Evolutionary conservation across 2,329 filamentous ascomycete species (phyloP), one percentile per base, ranked within the genome.

Genomic region (Xylariaceae sp.): DNA sequence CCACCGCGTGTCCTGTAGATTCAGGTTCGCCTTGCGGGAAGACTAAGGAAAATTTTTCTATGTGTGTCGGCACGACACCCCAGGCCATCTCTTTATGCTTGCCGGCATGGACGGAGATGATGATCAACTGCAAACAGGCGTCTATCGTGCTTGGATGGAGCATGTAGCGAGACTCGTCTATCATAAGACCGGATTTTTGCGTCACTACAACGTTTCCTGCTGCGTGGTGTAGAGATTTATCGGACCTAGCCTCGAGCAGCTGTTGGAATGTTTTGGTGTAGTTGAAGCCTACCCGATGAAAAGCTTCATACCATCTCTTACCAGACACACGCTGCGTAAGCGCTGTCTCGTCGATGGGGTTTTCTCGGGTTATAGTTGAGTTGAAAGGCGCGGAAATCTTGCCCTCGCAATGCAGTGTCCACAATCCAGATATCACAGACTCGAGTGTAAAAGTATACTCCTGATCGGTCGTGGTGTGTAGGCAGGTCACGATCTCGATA

Each of bases 141-240:
- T 76, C 73, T 24, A 75, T 62, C 41, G 70, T 70, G 3, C 66
- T 62, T 0, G 74, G 73, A 40, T 76, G 73, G 26, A 75, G 57
- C 19, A 69, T 60, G 23, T 73, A 64, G 1, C 67, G 63, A 7
- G 66, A 68, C 51, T 61, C 57, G 12, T 50, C 60, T 17, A 17
- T 14, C 51, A 58, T 62, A 7, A 43, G 11, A 6, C 50, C 55
- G n/a, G 46, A 57, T 11, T 19, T 43, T 12, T 53, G 19, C 9
- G 36, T 21, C 6, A 64, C 28, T 14, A 40, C 36, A 6, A 62
- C 33, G 11, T 47, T 49, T 4, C 55, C 53, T 6, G 55, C 37
- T n/a, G 65, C 53, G 2, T 53, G 36, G 3, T 41, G 55, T 3
- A 57, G 23, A 9, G 48, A 53, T 8, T 53, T 53, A 17, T 65